Percentiles rank a stretch among this genome's conserved stretches.
These are phyloP conservation scores for Aspergillus sp. DNA, from an alignment of 2,329 filamentous ascomycete species.

Conservation along the genomic window DNA sequence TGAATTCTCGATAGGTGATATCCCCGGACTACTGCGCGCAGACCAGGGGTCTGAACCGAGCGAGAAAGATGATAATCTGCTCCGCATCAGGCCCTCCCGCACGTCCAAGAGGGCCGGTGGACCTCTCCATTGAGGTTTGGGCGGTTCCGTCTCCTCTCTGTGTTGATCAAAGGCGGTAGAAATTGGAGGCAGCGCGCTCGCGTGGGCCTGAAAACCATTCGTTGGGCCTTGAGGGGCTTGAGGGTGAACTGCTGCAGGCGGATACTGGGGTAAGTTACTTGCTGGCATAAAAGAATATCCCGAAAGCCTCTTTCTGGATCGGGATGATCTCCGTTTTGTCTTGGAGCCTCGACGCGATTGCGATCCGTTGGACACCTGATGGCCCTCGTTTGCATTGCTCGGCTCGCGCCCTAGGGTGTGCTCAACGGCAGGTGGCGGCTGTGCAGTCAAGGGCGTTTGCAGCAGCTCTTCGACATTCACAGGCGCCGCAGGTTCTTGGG, in stretches of 20 bases:
- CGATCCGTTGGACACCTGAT: conserved; percentile 15
- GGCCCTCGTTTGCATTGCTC: conserved; percentile 15
- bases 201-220: background rate
- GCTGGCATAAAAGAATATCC: conserved; percentile 4
- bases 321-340: conserved; percentile 11
- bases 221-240: conserved; percentile 1
- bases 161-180: conserved; percentile 12
- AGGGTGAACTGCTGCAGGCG: conserved; percentile 6
- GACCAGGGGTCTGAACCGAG: conserved; percentile 32
- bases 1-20: conserved; percentile 22
- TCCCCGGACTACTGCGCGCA: conserved; percentile 27
- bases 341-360: conserved; percentile 4
- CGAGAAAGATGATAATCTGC: conserved; percentile 37
- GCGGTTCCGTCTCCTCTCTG: conserved; percentile 16
- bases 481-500: conserved; percentile 57
- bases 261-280: conserved; percentile 1
- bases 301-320: conserved; percentile 9
- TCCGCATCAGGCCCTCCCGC: conserved; percentile 52
- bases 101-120: conserved; percentile 53
- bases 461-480: conserved; percentile 65
- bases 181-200: conserved; percentile 18
- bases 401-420: conserved; percentile 12
- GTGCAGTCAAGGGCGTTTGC: conserved; percentile 58
- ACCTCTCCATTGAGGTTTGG: conserved; percentile 25
- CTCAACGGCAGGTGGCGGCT: conserved; percentile 40